These are phyloP conservation scores for Ophiocordyceps unilateralis DNA, from an alignment of 2,329 filamentous ascomycete species.

Conservation along the genomic window DNA sequence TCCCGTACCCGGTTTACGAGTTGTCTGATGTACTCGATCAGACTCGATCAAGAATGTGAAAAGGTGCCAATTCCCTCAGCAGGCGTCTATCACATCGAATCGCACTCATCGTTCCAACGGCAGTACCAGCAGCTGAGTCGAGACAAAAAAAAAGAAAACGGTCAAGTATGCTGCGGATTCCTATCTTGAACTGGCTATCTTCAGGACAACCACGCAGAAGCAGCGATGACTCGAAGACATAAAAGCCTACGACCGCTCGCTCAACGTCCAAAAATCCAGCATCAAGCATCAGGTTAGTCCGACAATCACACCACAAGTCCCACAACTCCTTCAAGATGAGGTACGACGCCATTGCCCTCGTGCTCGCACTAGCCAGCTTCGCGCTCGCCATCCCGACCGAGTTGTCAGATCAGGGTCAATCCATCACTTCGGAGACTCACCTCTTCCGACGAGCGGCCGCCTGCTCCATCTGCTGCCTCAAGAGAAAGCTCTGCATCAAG, in stretches of 20 bases:
- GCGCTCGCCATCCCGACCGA: not conserved
- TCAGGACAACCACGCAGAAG: not conserved
- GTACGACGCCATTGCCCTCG: not conserved
- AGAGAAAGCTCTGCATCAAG: not conserved
- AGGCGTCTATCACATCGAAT: not conserved
- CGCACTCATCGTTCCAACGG: no score
- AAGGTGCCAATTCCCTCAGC: no score
- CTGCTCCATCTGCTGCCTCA: not conserved
- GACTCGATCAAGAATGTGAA: not conserved
- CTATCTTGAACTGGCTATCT: not conserved
- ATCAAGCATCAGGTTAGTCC: not conserved
- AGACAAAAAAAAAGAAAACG: no score
- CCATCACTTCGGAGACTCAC: not conserved
- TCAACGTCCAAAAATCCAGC: no score
- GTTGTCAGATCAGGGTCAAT: not conserved
- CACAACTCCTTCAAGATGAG: not conserved
- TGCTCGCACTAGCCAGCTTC: not conserved
- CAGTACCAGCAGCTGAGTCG: no score
- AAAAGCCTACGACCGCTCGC: not conserved
- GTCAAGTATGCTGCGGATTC: not conserved
- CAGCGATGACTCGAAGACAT: not conserved
- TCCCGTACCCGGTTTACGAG: no score
- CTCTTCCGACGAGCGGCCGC: not conserved
- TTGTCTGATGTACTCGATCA: not conserved
- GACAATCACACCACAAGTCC: not conserved